A percentile compares a stretch with the other conserved stretches of the same genome.
Conservation (phyloP, 73 alveolate genomes). For the Blepharisma stoltei region DNA sequence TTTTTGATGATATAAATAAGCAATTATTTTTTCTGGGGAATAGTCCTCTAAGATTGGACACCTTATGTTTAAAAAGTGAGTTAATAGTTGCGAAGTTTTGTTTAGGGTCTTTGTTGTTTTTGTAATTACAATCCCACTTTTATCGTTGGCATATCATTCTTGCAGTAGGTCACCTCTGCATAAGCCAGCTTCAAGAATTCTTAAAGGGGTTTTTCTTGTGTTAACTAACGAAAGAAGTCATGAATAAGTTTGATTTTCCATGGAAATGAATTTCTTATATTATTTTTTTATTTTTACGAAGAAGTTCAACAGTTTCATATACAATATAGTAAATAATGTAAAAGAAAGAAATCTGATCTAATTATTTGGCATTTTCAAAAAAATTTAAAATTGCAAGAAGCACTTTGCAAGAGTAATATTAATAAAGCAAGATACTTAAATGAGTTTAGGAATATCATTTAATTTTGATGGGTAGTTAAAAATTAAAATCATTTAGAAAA, state of each 20-base stretch:
- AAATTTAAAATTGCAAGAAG: too few species aligned
- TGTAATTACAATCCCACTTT: not conserved
- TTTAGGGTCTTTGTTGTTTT: not conserved
- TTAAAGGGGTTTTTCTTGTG: not conserved
- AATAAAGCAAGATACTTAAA: too few species aligned
- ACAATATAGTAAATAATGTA: too few species aligned
- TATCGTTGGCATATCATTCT: not conserved
- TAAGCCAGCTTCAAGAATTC: slow-evolving; percentile 8
- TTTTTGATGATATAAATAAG: slow-evolving; percentile 5
- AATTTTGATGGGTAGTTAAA: too few species aligned
- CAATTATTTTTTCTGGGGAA: not conserved
- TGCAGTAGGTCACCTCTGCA: not conserved
- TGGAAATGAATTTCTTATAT: not conserved
- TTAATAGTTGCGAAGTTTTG: not conserved
- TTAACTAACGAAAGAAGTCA: not conserved
- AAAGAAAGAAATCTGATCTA: too few species aligned
- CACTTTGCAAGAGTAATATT: too few species aligned
- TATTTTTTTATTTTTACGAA: too few species aligned
- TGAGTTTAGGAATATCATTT: too few species aligned
- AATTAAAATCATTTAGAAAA: too few species aligned
- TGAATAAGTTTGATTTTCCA: slow-evolving; percentile 4
- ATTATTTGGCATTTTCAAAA: too few species aligned
- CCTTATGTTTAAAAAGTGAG: slow-evolving; percentile 2
- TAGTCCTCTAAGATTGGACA: slow-evolving; percentile 18
- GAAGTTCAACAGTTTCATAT: too few species aligned